phyloP scores from a whole-genome alignment of 208 protist genomes.

The Hexamita inflata region DNA sequence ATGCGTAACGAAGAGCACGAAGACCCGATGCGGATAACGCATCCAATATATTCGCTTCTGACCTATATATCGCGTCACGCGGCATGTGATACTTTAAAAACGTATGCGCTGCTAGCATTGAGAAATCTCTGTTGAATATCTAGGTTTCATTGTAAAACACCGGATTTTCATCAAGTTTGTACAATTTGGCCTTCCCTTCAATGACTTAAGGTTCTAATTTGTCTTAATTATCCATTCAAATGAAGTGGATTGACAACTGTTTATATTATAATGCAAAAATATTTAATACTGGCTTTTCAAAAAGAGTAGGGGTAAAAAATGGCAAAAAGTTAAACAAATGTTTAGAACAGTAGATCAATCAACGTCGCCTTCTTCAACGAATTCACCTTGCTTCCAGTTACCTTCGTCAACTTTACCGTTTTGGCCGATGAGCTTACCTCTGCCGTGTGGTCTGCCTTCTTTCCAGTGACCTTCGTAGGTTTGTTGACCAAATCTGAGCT shows the following conservation, averaged over 20 bases:
- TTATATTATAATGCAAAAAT: no score
- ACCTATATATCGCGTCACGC: not conserved
- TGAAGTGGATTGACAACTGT: no score
- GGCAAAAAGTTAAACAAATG: no score
- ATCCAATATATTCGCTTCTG: conserved; percentile 18
- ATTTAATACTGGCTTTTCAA: no score
- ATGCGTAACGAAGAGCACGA: conserved; percentile 26
- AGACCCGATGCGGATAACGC: conserved; percentile 34
- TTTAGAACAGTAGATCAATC: no score
- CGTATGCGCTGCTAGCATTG: not conserved
- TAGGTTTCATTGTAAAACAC: conserved; percentile 32
- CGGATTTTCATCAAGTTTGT: not conserved
- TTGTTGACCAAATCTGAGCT: not conserved
- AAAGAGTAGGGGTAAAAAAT: no score
- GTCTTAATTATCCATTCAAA: no score
- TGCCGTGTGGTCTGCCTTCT: conserved; percentile 21
- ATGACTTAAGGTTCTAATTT: no score
- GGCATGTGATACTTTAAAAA: not conserved
- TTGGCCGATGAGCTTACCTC: conserved; percentile 3
- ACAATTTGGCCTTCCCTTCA: no score
- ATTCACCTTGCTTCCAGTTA: no score
- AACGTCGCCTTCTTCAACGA: no score
- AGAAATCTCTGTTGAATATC: conserved; percentile 34
- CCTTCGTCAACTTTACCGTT: conserved; percentile 37
- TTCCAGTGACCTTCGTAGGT: conserved; percentile 29